Evolutionary conservation across 345 rosid species (phyloP), one percentile per base, ranked within the genome.

Genomic region (Citrus mangshanensis): DNA sequence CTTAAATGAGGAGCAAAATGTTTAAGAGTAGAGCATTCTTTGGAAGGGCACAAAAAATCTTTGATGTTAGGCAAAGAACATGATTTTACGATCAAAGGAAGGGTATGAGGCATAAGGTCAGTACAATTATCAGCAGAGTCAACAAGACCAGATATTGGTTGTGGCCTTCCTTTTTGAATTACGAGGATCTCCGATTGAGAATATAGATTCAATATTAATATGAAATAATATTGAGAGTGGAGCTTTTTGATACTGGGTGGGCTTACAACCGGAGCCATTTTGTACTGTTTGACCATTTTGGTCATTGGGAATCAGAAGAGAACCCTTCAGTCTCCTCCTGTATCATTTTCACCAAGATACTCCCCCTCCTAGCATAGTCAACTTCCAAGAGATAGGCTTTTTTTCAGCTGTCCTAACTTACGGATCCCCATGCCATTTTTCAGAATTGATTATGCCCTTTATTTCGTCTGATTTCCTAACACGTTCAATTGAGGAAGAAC

Each of bases 351-450:
- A 30, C 32, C 62, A 67, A 70, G 74, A 66, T 74, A 71, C 54
- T 80, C 83, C 64, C 89, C 91, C 75, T 87, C 86, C 76, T 80
- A 77, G 82, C 85, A 90, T 24, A 89, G 81, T 69, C 80, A 82
- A 85, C 88, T 85, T 62, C 95, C 97, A 28, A 88, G 87, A 66
- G 99, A 96, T 64, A 76, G 89, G 73, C 94, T 89, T 80, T 91
- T 96, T 90, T 88, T 91, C 68, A 93, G 85, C 78, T 78, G 77
- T 4, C 58, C 73, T 46, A 76, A 73, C 72, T 77, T 80, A 35
- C 37, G 37, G 37, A 35, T 35, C 37, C 37, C 37, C 7, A 35
- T 35, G 37, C 37, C 37, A 35, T 35, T 35, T 35, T 35, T 35
- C 37, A 35, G 37, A 35, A 35, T 35, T 35, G 46, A 76, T 54